phyloP scores from a whole-genome alignment of 2,329 filamentous ascomycete genomes.

The Botrytis medusae region DNA sequence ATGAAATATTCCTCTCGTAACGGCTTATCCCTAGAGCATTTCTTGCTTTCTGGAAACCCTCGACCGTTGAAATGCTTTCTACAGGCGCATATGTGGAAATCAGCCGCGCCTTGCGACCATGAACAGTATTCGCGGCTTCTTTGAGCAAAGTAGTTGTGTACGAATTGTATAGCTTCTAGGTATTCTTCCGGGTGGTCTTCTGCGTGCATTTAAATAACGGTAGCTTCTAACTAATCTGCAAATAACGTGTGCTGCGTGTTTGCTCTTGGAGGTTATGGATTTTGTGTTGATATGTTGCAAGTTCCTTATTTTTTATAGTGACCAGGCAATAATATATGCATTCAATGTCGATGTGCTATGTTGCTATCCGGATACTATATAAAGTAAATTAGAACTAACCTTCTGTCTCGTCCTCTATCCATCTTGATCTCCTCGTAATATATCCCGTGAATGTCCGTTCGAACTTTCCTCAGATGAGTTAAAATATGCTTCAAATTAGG shows the following conservation, averaged over 20 bases:
- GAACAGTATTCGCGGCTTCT: conserved; percentile 2
- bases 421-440: background rate
- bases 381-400: conserved; percentile 38
- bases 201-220: background rate
- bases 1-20: background rate
- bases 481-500: background rate
- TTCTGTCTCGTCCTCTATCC: conserved; percentile 41
- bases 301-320: background rate
- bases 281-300: background rate
- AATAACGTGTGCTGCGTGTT: background rate
- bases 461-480: background rate
- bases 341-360: background rate
- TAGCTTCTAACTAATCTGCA: background rate
- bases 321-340: background rate
- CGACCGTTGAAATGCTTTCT: background rate
- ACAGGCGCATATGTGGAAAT: conserved; percentile 15
- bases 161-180: background rate
- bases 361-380: background rate
- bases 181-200: background rate
- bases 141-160: background rate
- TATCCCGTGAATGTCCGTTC: background rate
- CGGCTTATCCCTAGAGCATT: background rate
- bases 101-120: background rate
- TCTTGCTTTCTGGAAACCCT: background rate
- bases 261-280: background rate